Base-by-base conservation (phyloP, 306 rosid genomes). In the Dryas drummondii region DNA sequence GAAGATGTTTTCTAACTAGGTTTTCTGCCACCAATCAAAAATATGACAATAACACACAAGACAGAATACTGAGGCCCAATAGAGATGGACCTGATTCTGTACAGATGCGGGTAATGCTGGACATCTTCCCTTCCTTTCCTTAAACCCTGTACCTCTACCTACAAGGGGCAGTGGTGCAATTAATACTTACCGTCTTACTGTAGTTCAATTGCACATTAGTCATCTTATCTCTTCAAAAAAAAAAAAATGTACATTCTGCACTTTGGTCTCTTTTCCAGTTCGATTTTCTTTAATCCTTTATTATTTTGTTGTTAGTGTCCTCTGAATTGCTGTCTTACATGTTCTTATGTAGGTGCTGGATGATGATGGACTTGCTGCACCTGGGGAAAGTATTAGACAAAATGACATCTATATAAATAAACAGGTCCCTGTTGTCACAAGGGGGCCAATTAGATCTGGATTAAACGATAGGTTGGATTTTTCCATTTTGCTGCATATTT, bases 301-400 rank as follows among this genome's bases (percentile, higher is more conserved):
- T 64, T 4, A 42, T 3, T 4, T 14, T 64, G 7, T 41, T 22
- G 22, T 22, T 22, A 22, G 22, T 22, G 22, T 22, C 22, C 22
- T 44, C n/a, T 6, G 14, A 40, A 7, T 3, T 14, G 27, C 37
- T 42, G 12, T 27, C 5, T 22, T 52, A 17, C 57, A 16, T 17
- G 57, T 72, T 73, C 69, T 74, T 64, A 16, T 79, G 50, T 78
- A 93, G 97, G 79, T 88, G 74, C 87, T 91, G 77, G 98, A 94
- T 79, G 93, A 91, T 47, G 98, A 94, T 76, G 98, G 98, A 51
- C 74, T 94, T 81, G 97, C 98, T 75, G 86, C 97, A 26, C 98
- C 96, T 44, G 97, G 98, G 44, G 98, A 90, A 88, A 90, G 85
- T 76, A 81, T 94, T 71, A 82, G 83, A 81, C 72, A 88, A 66